A percentile compares a stretch with the other conserved stretches of the same genome.
These are phyloP conservation scores for Fraxinus americana DNA, from an alignment of 257 asterid species.

Conservation along the genomic window DNA sequence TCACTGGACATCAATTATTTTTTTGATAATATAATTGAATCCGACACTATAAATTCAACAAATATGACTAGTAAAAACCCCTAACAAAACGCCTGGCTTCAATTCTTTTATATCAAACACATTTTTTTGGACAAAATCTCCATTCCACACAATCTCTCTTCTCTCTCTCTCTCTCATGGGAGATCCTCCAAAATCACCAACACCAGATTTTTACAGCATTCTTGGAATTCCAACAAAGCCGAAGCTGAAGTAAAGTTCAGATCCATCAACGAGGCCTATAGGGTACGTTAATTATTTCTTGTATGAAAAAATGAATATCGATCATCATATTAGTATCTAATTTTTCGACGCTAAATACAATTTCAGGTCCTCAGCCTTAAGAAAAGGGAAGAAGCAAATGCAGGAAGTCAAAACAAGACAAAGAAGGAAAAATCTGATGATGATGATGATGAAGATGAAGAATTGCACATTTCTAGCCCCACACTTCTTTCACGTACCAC, in stretches of 20 bases:
- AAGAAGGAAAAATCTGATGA: slow-evolving; percentile 20
- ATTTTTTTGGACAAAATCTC: slow-evolving; percentile 31
- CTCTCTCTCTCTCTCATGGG: slow-evolving; percentile 49
- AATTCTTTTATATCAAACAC: slow-evolving; percentile 31
- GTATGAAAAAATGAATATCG: background rate
- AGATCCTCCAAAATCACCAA: slow-evolving; percentile 49
- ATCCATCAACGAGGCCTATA: slow-evolving; percentile 83
- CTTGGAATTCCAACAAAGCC: slow-evolving; percentile 65
- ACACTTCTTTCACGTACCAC: slow-evolving; percentile 67
- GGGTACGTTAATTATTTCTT: slow-evolving; percentile 39
- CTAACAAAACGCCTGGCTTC: slow-evolving; percentile 32
- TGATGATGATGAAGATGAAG: slow-evolving; percentile 30
- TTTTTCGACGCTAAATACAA: background rate
- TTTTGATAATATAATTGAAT: too few relatives aligned
- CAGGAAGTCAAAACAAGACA: slow-evolving; percentile 27
- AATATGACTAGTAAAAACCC: slow-evolving; percentile 24
- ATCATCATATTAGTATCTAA: background rate
- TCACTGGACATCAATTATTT: too few relatives aligned
- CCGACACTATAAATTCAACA: too few relatives aligned
- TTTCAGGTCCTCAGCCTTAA: slow-evolving; percentile 67
- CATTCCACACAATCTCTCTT: slow-evolving; percentile 15
- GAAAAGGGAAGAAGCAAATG: slow-evolving; percentile 61
- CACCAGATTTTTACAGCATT: slow-evolving; percentile 51
- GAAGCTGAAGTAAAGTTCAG: slow-evolving; percentile 66
- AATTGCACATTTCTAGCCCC: slow-evolving; percentile 64